Evolutionary conservation across 2,329 filamentous ascomycete genomes (phyloP).

Genomic region (Helicocarpus griseus): DNA sequence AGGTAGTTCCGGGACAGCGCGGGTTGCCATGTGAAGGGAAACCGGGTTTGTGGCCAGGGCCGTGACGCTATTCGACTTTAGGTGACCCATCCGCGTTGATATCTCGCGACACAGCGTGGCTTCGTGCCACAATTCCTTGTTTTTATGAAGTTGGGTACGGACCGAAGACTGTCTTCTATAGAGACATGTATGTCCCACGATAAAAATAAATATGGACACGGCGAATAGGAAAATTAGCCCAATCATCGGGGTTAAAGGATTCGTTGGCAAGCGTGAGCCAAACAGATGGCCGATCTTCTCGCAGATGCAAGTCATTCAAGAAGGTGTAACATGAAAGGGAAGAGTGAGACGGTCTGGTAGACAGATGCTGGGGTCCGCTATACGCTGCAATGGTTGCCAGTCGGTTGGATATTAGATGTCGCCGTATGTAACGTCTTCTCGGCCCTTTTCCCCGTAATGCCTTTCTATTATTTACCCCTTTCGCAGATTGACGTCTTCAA

Average conservation of each 20-base stretch:
- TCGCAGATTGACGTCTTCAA: background rate
- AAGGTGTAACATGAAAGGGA: background rate
- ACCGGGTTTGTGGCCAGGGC: background rate
- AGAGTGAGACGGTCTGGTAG: background rate
- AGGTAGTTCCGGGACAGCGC: constrained; percentile 25
- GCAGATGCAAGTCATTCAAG: background rate
- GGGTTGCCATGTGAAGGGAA: constrained; percentile 10
- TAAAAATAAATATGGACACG: background rate
- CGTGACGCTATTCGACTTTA: background rate
- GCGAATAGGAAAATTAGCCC: background rate
- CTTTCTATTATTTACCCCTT: background rate
- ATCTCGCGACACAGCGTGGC: background rate
- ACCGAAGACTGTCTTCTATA: background rate
- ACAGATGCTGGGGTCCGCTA: background rate
- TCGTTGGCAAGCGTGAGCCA: background rate
- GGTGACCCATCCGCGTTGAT: background rate
- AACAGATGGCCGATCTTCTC: background rate
- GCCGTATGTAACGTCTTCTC: background rate
- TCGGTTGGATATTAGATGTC: background rate
- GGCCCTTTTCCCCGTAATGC: background rate
- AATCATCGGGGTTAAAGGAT: background rate
- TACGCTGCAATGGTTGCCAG: background rate
- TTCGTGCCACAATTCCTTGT: background rate
- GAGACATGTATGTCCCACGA: background rate
- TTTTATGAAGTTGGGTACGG: background rate